These are phyloP conservation scores for Fagopyrum homotropicum DNA, from an alignment of 148 eudicot species.

Conservation along the genomic window DNA sequence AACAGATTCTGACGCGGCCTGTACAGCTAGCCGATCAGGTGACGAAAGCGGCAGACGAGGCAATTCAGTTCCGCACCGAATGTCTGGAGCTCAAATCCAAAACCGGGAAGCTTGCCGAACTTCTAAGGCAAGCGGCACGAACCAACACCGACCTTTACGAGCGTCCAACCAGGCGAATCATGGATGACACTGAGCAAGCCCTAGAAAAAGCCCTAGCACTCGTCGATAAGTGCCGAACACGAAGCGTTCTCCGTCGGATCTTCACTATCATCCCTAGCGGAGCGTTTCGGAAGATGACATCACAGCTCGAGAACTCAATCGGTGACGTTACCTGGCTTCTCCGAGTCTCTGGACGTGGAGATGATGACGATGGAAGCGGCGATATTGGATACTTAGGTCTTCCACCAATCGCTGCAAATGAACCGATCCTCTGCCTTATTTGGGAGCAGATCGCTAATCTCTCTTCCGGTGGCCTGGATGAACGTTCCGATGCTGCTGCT, in stretches of 20 bases:
- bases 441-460: constrained; percentile 84
- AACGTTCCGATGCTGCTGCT: constrained; percentile 61
- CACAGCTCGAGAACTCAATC: constrained; percentile 67
- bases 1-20: constrained; percentile 60
- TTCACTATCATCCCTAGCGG: constrained; percentile 69
- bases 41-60: constrained; percentile 46
- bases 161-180: constrained; percentile 75
- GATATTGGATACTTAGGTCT: constrained; percentile 63
- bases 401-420: constrained; percentile 81
- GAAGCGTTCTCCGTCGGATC: constrained; percentile 41
- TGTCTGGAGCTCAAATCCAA: constrained; percentile 54
- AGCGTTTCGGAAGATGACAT: constrained; percentile 40
- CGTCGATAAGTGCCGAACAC: constrained; percentile 47
- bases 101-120: constrained; percentile 51
- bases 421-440: constrained; percentile 74
- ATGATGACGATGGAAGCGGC: constrained; percentile 37
- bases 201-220: constrained; percentile 57
- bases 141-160: constrained; percentile 63
- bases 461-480: constrained; percentile 51
- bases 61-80: constrained; percentile 41
- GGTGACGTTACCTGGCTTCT: constrained; percentile 81
- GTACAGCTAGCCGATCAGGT: constrained; percentile 75
- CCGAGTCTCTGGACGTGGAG: constrained; percentile 56
- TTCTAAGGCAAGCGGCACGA: constrained; percentile 69
- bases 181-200: constrained; percentile 62